phyloP scores from a whole-genome alignment of 139 green algal genomes.

The Chloropicon primus region DNA sequence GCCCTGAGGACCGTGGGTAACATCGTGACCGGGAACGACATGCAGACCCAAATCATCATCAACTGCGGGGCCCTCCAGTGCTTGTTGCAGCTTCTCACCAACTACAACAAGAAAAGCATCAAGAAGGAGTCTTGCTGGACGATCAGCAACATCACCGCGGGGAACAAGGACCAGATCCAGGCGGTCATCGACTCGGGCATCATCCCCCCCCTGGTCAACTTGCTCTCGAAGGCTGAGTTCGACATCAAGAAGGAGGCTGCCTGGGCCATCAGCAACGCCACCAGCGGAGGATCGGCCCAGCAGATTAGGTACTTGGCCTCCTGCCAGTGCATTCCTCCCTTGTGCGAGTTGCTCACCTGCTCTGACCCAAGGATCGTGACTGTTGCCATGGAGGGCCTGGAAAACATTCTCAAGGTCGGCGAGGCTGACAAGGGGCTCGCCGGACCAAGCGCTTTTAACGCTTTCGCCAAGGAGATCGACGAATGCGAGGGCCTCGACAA shows the following conservation, averaged over 20 bases:
- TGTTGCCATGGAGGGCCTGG: conserved; percentile 94
- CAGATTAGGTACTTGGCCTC: conserved; percentile 69
- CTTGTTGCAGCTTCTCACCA: conserved; percentile 79
- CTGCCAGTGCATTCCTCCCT: conserved; percentile 76
- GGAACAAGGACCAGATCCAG: conserved; percentile 98
- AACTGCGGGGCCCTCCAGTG: conserved; percentile 90
- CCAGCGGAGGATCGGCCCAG: conserved; percentile 69
- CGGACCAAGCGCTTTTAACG: conserved; percentile 47
- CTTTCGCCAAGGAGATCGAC: conserved; percentile 77
- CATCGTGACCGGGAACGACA: conserved; percentile 98
- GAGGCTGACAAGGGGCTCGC: conserved; percentile 53
- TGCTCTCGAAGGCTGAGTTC: conserved; percentile 87
- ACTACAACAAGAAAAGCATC: conserved; percentile 96
- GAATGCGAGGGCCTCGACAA: conserved; percentile 96
- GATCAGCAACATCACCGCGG: conserved; percentile 98
- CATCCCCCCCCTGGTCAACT: conserved; percentile 72
- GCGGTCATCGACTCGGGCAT: conserved; percentile 41
- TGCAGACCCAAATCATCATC: conserved; percentile 92
- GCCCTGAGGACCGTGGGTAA: conserved; percentile 96
- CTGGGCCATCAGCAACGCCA: conserved; percentile 98
- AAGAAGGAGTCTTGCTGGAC: conserved; percentile 99
- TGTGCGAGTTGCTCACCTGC: conserved; percentile 89
- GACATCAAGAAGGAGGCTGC: conserved; percentile 99
- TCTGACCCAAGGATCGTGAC: conserved; percentile 87
- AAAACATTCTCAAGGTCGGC: conserved; percentile 98